phyloP scores from a whole-genome alignment of 768 basidiomycete species.

The Phaffia tasmanica region DNA sequence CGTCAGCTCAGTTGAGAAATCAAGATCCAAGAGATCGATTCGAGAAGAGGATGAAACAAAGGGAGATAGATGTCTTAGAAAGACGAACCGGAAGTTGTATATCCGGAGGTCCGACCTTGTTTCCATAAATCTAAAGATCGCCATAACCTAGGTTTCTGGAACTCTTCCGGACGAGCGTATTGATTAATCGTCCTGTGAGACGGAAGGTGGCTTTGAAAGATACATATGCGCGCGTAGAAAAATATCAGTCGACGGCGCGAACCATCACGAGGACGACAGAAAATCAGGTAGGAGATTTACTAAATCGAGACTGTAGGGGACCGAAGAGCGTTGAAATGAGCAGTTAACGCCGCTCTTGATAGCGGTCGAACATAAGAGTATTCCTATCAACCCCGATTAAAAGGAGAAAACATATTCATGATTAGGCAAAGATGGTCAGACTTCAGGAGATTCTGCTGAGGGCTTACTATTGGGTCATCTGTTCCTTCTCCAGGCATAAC shows the following conservation, averaged over 20 bases:
- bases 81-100: background rate
- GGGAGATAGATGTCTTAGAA: background rate
- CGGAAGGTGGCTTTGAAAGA: slow-evolving; percentile 17
- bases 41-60: background rate
- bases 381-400: background rate
- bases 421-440: background rate
- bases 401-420: background rate
- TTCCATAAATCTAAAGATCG: slow-evolving; percentile 16
- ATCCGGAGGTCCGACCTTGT: slow-evolving; percentile 6
- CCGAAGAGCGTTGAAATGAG: slow-evolving; percentile 20
- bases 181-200: slow-evolving; percentile 16
- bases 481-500: slow-evolving; percentile 18
- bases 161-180: slow-evolving; percentile 4
- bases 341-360: slow-evolving; percentile 17
- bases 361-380: slow-evolving; percentile 26
- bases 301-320: slow-evolving; percentile 24
- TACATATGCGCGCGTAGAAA: background rate
- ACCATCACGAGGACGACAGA: background rate
- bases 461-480: slow-evolving; percentile 14
- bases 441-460: background rate
- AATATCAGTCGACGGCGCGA: background rate
- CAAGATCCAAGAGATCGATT: background rate
- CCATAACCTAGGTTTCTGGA: background rate
- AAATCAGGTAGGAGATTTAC: background rate
- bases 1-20: background rate